Evolutionary conservation across 2,329 filamentous ascomycete genomes (phyloP).

Genomic region (Colletotrichum sp.): DNA sequence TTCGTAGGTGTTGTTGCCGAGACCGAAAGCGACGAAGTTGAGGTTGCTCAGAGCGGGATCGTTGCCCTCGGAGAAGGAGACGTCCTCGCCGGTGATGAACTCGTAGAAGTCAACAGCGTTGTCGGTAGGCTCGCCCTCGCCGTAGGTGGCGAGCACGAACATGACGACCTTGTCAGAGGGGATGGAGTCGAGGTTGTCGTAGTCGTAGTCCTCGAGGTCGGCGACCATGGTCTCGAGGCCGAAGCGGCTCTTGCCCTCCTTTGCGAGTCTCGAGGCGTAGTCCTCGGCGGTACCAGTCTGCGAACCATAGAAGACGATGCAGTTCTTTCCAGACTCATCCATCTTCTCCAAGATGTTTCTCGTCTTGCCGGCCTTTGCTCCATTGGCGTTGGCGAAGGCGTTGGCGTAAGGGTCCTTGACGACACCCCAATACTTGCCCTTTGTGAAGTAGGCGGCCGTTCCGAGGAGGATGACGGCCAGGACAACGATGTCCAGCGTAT

Average conservation of each 20-base stretch:
- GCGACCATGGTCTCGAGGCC: slow-evolving; percentile 98
- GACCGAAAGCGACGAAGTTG: slow-evolving; percentile 93
- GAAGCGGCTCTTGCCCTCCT: slow-evolving; percentile 96
- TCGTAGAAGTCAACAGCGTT: slow-evolving; percentile 99
- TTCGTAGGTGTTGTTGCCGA: slow-evolving; percentile 99
- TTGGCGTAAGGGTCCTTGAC: slow-evolving; percentile 87
- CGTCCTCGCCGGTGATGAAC: slow-evolving; percentile 84
- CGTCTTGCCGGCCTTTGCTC: slow-evolving; percentile 80
- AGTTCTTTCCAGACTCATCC: slow-evolving; percentile 95
- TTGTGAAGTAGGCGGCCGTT: slow-evolving; percentile 95
- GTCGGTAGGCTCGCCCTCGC: slow-evolving; percentile 97
- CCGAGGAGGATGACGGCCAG: slow-evolving; percentile 84
- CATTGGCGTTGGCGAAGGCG: slow-evolving; percentile 72
- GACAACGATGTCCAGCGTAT: slow-evolving; percentile 94
- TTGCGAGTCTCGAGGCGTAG: slow-evolving; percentile 93
- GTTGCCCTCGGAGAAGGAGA: slow-evolving; percentile 76
- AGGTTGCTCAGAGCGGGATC: slow-evolving; percentile 81
- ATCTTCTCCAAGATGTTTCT: slow-evolving; percentile 95
- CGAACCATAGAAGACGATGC: slow-evolving; percentile 97
- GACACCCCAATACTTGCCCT: slow-evolving; percentile 91
- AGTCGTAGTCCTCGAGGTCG: slow-evolving; percentile 97
- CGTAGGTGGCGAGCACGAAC: slow-evolving; percentile 96
- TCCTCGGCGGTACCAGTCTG: slow-evolving; percentile 99
- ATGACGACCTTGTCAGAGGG: slow-evolving; percentile 90
- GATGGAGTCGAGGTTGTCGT: slow-evolving; percentile 88